phyloP scores from a whole-genome alignment of 2,329 filamentous ascomycete species.

The Xylogone sp. region DNA sequence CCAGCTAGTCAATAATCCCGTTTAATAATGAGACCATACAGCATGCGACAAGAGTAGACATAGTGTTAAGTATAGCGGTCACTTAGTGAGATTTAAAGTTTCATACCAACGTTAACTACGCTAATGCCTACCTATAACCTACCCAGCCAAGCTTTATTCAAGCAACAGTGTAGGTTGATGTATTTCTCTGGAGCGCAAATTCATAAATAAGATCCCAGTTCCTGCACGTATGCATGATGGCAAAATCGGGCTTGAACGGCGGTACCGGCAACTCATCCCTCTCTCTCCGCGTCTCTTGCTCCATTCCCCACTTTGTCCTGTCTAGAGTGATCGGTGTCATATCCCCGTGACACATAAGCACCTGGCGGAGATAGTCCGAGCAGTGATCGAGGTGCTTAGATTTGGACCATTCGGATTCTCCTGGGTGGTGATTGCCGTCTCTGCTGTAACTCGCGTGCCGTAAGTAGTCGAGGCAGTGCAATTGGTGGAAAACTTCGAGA shows the following conservation, averaged over 20 bases:
- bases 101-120: background rate
- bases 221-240: background rate
- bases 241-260: background rate
- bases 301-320: background rate
- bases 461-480: conserved; percentile 7
- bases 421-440: background rate
- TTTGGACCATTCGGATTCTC: conserved; percentile 1
- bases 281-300: background rate
- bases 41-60: background rate
- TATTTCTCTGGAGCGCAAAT: background rate
- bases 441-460: conserved; percentile 3
- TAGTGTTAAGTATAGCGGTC: background rate
- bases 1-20: no score
- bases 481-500: conserved; percentile 6
- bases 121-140: background rate
- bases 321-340: conserved; percentile 4
- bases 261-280: background rate
- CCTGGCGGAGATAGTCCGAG: conserved; percentile 15
- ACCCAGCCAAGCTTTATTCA: background rate
- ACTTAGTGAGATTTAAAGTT: background rate
- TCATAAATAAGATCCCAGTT: background rate
- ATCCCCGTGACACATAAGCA: conserved; percentile 13
- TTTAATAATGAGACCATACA: no score
- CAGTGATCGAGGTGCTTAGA: conserved; percentile 9
- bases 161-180: background rate